Conservation (phyloP, 768 basidiomycete genomes). For the Mycena galericulata region DNA sequence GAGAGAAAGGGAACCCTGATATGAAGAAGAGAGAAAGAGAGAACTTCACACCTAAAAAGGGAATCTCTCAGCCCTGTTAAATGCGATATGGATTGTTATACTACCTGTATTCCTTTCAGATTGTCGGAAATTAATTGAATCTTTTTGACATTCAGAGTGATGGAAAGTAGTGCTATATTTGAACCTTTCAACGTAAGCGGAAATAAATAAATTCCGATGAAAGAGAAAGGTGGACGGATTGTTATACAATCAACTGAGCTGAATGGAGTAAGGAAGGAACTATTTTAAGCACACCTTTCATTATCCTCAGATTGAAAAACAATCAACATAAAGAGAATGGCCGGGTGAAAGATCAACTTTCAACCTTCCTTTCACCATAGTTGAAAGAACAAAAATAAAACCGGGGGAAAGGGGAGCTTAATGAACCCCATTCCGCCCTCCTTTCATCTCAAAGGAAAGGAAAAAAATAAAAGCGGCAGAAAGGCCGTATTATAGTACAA, state of each 20-base stretch:
- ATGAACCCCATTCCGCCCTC: background rate
- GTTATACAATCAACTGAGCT: background rate
- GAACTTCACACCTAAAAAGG: conserved; percentile 3
- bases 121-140: background rate
- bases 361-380: background rate
- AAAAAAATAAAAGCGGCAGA: background rate
- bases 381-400: background rate
- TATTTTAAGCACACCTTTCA: background rate
- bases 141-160: background rate
- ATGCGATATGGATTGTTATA: background rate
- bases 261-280: background rate
- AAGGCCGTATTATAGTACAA: background rate
- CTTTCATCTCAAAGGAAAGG: background rate
- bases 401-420: background rate
- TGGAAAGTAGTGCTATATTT: background rate
- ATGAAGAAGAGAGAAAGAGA: too few species aligned
- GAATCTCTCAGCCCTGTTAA: background rate
- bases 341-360: background rate
- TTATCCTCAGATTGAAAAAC: background rate
- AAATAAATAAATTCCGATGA: background rate
- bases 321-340: conserved; percentile 2
- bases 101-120: background rate
- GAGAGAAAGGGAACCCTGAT: too few species aligned
- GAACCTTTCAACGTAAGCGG: background rate
- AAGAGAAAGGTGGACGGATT: background rate